Evolutionary conservation across 495 filamentous ascomycete species (phyloP).

Genomic region (Astrothelium subdiscretum): DNA sequence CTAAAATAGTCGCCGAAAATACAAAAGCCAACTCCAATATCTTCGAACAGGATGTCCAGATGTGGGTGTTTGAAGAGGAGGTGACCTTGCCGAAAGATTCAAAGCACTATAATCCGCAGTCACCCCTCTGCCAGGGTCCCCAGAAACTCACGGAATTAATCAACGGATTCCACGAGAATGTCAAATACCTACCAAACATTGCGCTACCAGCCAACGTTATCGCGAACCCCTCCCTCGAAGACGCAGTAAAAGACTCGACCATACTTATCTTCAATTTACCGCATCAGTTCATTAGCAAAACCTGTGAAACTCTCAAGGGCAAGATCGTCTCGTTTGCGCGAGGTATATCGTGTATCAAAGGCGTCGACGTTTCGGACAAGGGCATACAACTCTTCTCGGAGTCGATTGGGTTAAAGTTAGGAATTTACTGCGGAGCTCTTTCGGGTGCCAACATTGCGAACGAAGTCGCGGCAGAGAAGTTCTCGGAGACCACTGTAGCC

Average conservation of each 20-base stretch:
- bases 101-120: slow-evolving; percentile 35
- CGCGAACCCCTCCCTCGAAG: slow-evolving; percentile 76
- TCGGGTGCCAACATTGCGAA: slow-evolving; percentile 94
- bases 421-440: slow-evolving; percentile 94
- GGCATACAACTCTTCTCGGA: slow-evolving; percentile 87
- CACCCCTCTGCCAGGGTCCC: slow-evolving; percentile 44
- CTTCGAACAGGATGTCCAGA: slow-evolving; percentile 83
- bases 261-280: slow-evolving; percentile 95
- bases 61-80: slow-evolving; percentile 95
- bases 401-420: slow-evolving; percentile 75
- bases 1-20: slow-evolving; percentile 95
- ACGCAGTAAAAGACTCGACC: slow-evolving; percentile 68
- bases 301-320: slow-evolving; percentile 74
- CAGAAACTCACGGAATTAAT: slow-evolving; percentile 85
- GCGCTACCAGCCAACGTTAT: slow-evolving; percentile 73
- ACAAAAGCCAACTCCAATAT: slow-evolving; percentile 59
- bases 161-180: slow-evolving; percentile 88
- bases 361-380: slow-evolving; percentile 75
- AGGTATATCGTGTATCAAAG: slow-evolving; percentile 96
- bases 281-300: slow-evolving; percentile 89
- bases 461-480: slow-evolving; percentile 90
- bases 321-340: slow-evolving; percentile 85
- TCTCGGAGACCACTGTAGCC: slow-evolving; percentile 90
- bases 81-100: slow-evolving; percentile 53
- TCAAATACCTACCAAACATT: slow-evolving; percentile 90